phyloP scores from a whole-genome alignment of 257 asterid species.

The Gardenia jasminoides region DNA sequence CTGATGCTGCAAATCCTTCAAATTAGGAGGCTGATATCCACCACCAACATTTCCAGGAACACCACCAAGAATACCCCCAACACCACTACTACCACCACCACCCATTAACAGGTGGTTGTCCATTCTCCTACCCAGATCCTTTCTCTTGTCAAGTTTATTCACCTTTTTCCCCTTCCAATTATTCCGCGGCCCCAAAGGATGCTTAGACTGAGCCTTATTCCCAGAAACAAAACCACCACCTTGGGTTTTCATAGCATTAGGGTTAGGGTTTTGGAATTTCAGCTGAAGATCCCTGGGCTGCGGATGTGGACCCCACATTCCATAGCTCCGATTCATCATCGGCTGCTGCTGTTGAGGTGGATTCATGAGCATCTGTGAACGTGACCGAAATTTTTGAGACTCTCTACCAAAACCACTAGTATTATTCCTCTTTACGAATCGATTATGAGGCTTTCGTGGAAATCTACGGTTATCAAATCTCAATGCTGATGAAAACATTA shows the following conservation, averaged over 20 bases:
- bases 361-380: conserved; percentile 47
- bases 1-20: conserved; percentile 67
- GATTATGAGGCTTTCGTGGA: neutral
- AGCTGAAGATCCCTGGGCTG: conserved; percentile 33
- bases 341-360: conserved; percentile 24
- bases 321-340: conserved; percentile 56
- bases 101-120: conserved; percentile 33
- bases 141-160: conserved; percentile 40
- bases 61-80: conserved; percentile 9
- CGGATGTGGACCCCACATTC: conserved; percentile 50
- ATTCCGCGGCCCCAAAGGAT: conserved; percentile 60
- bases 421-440: neutral
- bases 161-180: conserved; percentile 77
- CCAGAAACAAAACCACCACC: conserved; percentile 23
- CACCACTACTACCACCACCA: conserved; percentile 40
- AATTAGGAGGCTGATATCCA: conserved; percentile 57
- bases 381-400: conserved; percentile 2
- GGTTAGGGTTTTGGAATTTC: conserved; percentile 58
- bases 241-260: conserved; percentile 14
- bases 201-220: conserved; percentile 29
- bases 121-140: conserved; percentile 45
- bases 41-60: conserved; percentile 39
- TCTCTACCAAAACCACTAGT: conserved; percentile 1
- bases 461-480: neutral
- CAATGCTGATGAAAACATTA: neutral